Evolutionary conservation across 257 asterid species (phyloP).

Genomic region (Orobanche coerulescens): DNA sequence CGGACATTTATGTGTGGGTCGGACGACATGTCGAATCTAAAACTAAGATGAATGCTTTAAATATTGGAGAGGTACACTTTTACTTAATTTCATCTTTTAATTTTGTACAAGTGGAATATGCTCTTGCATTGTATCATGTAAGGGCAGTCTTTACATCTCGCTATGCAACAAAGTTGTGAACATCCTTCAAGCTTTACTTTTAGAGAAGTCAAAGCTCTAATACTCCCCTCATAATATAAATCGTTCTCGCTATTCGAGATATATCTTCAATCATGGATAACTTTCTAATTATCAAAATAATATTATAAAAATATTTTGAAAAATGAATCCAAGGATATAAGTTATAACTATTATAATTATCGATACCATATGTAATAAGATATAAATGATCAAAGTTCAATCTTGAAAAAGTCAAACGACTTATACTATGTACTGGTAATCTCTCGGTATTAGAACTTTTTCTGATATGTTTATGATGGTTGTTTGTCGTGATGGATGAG

Average conservation of each 20-base stretch:
- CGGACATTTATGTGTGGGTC: conserved; percentile 88
- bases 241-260: too few species aligned
- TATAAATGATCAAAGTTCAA: too few species aligned
- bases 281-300: too few species aligned
- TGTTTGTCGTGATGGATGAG: neutral
- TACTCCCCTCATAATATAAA: too few species aligned
- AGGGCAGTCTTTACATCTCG: neutral
- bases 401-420: too few species aligned
- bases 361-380: too few species aligned
- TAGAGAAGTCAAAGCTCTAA: neutral
- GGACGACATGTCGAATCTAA: conserved; percentile 75
- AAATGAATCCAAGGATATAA: too few species aligned
- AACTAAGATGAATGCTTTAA: conserved; percentile 61
- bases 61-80: conserved; percentile 64
- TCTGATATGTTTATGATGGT: neutral
- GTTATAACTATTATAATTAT: too few species aligned
- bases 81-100: neutral
- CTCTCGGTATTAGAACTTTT: neutral
- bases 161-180: neutral
- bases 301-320: too few species aligned
- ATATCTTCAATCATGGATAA: too few species aligned
- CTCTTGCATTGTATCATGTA: neutral
- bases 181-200: neutral
- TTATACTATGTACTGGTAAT: too few species aligned
- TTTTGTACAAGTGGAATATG: conserved; percentile 14